Evolutionary conservation across 164 flowering plant genomes (phyloP), one percentile per base, ranked within the genome.

Genomic region (Aristolochia contorta): DNA sequence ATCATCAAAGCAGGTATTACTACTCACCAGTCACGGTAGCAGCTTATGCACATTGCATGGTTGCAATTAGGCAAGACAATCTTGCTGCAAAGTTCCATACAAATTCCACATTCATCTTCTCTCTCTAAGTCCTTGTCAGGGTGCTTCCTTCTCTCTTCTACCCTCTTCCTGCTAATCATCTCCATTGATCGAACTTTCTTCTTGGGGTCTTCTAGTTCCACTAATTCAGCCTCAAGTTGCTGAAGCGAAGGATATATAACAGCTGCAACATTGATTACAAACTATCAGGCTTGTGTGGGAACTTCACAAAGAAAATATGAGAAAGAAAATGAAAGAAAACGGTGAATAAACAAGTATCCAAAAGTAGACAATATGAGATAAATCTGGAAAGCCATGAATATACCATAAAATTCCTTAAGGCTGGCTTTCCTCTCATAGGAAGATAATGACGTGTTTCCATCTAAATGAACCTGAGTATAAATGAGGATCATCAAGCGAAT

Each of bases 11-110:
- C 8, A 4, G 23, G 25, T 2, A 16, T 18, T n/a, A 33, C 21
- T 67, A 16, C 30, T 71, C 83, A 91, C 97, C 98, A 89, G 63
- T 92, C 86, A 3, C 81, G 84, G 66, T 85, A 92, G 79, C 98
- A 92, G 65, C 77, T 87, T 70, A 87, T 87, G 79, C 96, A 92
- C 96, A 92, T 84, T 16, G 87, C 77, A 71, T 92, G 98, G 60
- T 87, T 85, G 76, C 97, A 92, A 61, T 76, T 82, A 47, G 98
- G 98, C 79, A 87, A 75, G 62, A 92, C 96, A 74, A 92, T 78
- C 74, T 89, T 92, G 62, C 86, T 70, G 73, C 96, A 82, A 15
- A 77, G 70, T 63, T 86, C 94, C 69, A 89, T 67, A 74, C 96
- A 89, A 64, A 89, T 86, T 41, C 91, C 96, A 76, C 96, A 89